Evolutionary conservation across 2,329 filamentous ascomycete genomes (phyloP).

Genomic region (Ascochyta viciae-villosae): DNA sequence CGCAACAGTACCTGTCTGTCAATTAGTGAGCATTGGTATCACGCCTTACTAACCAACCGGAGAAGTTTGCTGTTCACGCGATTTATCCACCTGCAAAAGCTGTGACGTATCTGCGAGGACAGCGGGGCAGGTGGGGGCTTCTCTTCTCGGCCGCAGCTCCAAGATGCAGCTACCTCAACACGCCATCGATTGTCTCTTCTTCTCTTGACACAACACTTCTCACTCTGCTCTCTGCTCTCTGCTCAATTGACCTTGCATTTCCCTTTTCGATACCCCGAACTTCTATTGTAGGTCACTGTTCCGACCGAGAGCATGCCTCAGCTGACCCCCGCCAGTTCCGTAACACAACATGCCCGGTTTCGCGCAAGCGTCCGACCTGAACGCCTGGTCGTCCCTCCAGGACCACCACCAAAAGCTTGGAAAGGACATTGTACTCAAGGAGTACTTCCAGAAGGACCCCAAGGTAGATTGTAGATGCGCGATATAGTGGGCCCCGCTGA

Average conservation of each 20-base stretch:
- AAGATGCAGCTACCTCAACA: constrained; percentile 19
- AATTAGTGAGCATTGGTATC: constrained; percentile 39
- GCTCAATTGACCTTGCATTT: constrained; percentile 18
- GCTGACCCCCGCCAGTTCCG: constrained; percentile 29
- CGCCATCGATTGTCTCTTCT: constrained; percentile 14
- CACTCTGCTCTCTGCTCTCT: constrained; percentile 15
- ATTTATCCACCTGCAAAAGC: constrained; percentile 16
- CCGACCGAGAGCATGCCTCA: constrained; percentile 13
- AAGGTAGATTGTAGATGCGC: constrained; percentile 18
- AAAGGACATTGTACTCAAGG: constrained; percentile 90
- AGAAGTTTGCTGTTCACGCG: constrained; percentile 18
- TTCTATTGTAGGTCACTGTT: constrained; percentile 17
- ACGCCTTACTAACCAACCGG: constrained; percentile 31
- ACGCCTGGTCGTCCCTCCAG: constrained; percentile 89
- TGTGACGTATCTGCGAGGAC: constrained; percentile 30
- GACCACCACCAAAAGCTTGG: constrained; percentile 86
- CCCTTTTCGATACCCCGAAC: constrained; percentile 21
- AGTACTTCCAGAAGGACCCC: constrained; percentile 88
- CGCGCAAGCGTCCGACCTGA: constrained; percentile 84
- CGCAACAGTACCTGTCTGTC: constrained; percentile 2
- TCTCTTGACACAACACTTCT: constrained; percentile 7
- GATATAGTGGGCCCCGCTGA: constrained; percentile 14
- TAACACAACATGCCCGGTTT: constrained; percentile 63
- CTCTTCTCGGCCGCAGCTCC: constrained; percentile 26
- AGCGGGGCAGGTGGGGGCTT: constrained; percentile 21